These are phyloP conservation scores for Phytophthora citricola DNA, from an alignment of 352 stramenopile species.

Conservation along the genomic window DNA sequence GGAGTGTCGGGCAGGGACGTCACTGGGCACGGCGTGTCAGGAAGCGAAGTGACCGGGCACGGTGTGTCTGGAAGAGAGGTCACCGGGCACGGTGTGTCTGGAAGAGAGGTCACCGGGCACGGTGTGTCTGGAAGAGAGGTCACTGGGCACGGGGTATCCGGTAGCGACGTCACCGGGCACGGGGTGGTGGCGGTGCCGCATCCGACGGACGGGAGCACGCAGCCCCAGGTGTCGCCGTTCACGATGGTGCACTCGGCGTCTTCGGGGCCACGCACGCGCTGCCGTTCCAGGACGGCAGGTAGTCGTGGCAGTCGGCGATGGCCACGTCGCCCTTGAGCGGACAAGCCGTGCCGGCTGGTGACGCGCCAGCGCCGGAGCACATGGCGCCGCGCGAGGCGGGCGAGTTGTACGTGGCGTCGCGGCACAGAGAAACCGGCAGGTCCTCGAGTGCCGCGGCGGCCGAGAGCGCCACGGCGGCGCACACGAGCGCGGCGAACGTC, in stretches of 20 bases:
- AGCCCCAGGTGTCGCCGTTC: slow-evolving; percentile 43
- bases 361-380: slow-evolving; percentile 32
- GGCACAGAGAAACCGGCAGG: slow-evolving; percentile 47
- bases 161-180: slow-evolving; percentile 18
- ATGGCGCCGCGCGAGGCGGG: slow-evolving; percentile 36
- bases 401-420: slow-evolving; percentile 51
- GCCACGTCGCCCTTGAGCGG: slow-evolving; percentile 42
- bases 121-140: slow-evolving; percentile 19
- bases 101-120: slow-evolving; percentile 19
- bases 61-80: slow-evolving; percentile 17
- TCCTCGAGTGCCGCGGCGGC: slow-evolving; percentile 35
- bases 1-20: slow-evolving; percentile 12
- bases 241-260: slow-evolving; percentile 53
- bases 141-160: slow-evolving; percentile 22
- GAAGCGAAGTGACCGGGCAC: slow-evolving; percentile 13
- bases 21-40: slow-evolving; percentile 22
- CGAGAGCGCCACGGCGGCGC: slow-evolving; percentile 37
- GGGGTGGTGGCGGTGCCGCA: slow-evolving; percentile 29
- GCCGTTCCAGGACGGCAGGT: slow-evolving; percentile 55
- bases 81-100: slow-evolving; percentile 17
- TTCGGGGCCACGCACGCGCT: slow-evolving; percentile 41
- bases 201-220: slow-evolving; percentile 34
- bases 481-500: slow-evolving; percentile 42
- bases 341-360: slow-evolving; percentile 36
- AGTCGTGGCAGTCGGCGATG: slow-evolving; percentile 42